phyloP scores from a whole-genome alignment of 2,329 filamentous ascomycete genomes.

The Cytospora chrysosperma region DNA sequence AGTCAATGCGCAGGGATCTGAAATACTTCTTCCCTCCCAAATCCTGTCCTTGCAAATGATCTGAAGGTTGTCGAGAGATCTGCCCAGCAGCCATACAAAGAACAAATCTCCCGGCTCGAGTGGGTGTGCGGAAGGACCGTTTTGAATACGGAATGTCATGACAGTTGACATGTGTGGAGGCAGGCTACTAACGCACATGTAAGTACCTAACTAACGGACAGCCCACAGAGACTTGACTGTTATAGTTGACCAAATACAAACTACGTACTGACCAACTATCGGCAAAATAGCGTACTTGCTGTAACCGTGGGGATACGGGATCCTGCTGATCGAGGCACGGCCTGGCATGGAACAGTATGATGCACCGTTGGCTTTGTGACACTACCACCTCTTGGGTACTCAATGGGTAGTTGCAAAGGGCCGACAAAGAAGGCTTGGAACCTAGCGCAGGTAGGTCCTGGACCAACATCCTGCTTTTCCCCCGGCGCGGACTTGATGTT shows the following conservation, averaged over 20 bases:
- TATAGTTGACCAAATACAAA: neutral
- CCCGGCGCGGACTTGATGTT: no score
- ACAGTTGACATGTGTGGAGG: neutral
- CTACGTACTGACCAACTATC: no score
- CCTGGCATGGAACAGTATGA: neutral
- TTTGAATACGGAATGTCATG: slow-evolving; percentile 7
- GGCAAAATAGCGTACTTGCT: no score
- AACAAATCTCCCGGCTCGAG: neutral
- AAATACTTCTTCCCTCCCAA: neutral
- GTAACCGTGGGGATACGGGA: slow-evolving; percentile 1
- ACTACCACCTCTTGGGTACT: neutral
- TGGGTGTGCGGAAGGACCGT: slow-evolving; percentile 17
- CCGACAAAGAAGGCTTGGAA: no score
- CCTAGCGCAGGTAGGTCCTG: no score
- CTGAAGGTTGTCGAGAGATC: neutral
- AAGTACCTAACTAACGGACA: neutral
- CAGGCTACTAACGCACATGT: neutral
- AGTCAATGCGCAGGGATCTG: neutral
- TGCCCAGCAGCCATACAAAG: neutral
- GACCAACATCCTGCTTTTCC: no score
- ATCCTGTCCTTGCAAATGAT: neutral
- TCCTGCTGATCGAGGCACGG: neutral
- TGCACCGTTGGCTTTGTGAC: neutral
- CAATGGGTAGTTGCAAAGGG: neutral
- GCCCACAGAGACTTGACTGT: no score